Percentiles rank a stretch among this genome's conserved stretches.
Evolutionary conservation across 441 rosid genomes (phyloP).

Genomic region (Gossypium laxum): DNA sequence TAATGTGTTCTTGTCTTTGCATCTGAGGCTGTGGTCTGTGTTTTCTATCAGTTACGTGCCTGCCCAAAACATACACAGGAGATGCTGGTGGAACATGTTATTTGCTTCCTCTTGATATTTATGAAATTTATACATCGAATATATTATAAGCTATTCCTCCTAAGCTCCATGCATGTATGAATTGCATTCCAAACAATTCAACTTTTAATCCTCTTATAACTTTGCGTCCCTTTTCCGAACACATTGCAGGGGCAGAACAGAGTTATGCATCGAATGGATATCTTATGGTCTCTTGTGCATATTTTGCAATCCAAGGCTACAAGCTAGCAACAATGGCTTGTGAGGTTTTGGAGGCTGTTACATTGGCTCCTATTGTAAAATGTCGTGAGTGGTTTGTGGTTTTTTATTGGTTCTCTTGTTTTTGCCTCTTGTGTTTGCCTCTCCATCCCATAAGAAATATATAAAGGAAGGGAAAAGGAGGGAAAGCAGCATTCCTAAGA

Average conservation of each 20-base stretch:
- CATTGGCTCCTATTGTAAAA: slow-evolving; percentile 22
- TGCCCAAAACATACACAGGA: neutral
- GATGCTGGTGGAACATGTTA: neutral
- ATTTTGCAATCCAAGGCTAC: slow-evolving; percentile 57
- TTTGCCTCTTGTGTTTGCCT: slow-evolving; percentile 18
- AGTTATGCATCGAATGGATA: slow-evolving; percentile 77
- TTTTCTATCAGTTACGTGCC: neutral
- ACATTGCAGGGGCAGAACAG: slow-evolving; percentile 62
- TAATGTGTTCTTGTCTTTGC: neutral
- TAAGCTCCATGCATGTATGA: neutral
- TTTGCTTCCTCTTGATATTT: neutral
- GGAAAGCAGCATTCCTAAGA: slow-evolving; percentile 3
- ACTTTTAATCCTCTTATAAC: neutral
- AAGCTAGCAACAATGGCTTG: slow-evolving; percentile 25
- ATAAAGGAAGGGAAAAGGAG: neutral
- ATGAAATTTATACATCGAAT: neutral
- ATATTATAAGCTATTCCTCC: neutral
- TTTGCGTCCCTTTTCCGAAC: neutral
- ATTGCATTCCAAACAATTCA: neutral
- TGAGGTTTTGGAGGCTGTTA: slow-evolving; percentile 17
- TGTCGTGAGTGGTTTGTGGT: slow-evolving; percentile 24
- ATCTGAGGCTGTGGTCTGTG: neutral
- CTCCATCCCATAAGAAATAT: neutral
- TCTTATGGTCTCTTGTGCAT: slow-evolving; percentile 82
- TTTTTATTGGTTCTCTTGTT: slow-evolving; percentile 19